Conservation (phyloP, 2,329 filamentous ascomycete species). For the Stagonosporopsis rhizophila region DNA sequence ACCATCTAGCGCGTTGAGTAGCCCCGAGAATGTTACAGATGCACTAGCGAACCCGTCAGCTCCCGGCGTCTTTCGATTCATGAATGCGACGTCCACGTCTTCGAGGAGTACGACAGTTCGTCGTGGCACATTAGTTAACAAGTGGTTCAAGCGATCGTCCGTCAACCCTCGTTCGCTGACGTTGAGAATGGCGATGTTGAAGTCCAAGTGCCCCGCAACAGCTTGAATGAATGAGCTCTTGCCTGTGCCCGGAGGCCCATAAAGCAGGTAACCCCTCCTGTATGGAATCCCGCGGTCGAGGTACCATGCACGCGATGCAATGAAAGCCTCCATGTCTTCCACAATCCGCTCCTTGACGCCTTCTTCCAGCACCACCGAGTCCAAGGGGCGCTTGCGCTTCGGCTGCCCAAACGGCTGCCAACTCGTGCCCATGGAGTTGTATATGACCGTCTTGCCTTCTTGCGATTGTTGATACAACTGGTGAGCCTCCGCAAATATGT, state of each 20-base stretch:
- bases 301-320: constrained; percentile 84
- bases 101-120: constrained; percentile 84
- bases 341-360: constrained; percentile 85
- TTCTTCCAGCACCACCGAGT: constrained; percentile 84
- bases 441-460: constrained; percentile 93
- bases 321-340: constrained; percentile 81
- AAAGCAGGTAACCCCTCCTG: constrained; percentile 84
- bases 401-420: constrained; percentile 88
- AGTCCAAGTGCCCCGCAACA: constrained; percentile 88
- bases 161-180: constrained; percentile 88
- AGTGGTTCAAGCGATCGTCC: constrained; percentile 84
- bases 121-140: constrained; percentile 83
- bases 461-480: constrained; percentile 77
- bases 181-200: constrained; percentile 91
- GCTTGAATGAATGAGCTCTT: constrained; percentile 98
- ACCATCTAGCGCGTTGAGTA: constrained; percentile 77
- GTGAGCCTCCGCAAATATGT: constrained; percentile 88
- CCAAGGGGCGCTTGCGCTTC: constrained; percentile 83
- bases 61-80: constrained; percentile 78
- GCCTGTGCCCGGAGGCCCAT: constrained; percentile 87
- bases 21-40: constrained; percentile 91
- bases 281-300: constrained; percentile 95
- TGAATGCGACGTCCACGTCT: constrained; percentile 90
- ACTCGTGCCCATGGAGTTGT: constrained; percentile 81
- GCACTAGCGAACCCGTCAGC: constrained; percentile 84